These are phyloP conservation scores for Calonectria pseudoturangicola DNA, from an alignment of 2,329 filamentous ascomycete species.

Conservation along the genomic window DNA sequence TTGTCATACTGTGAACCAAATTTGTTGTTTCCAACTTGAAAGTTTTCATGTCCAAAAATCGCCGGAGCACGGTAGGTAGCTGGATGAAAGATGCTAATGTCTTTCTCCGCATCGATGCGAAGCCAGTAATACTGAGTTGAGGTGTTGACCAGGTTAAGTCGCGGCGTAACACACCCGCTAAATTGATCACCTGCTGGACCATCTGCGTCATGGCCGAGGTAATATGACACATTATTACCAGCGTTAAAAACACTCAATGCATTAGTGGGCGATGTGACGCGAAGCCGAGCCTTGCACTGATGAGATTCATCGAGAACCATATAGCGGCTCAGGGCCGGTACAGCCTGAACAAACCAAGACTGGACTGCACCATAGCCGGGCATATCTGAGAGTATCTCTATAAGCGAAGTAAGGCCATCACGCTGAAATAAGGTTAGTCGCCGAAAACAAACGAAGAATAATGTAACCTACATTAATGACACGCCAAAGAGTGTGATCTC, in stretches of 20 bases:
- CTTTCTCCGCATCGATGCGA: neutral
- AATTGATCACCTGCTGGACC: neutral
- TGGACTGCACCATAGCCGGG: neutral
- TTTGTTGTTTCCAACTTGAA: neutral
- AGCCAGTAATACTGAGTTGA: neutral
- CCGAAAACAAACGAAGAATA: neutral
- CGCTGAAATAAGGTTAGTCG: neutral
- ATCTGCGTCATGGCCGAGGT: constrained; percentile 6
- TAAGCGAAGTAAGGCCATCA: neutral
- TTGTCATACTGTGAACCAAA: neutral
- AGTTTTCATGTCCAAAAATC: neutral
- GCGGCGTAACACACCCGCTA: neutral
- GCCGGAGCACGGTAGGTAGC: neutral
- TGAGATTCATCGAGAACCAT: neutral
- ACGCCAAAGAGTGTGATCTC: neutral
- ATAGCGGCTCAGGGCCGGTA: neutral
- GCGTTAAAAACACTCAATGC: neutral
- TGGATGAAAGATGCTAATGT: neutral
- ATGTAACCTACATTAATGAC: neutral
- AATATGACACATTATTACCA: neutral
- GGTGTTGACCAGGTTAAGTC: neutral
- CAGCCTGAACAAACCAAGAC: constrained; percentile 3
- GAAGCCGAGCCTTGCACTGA: neutral
- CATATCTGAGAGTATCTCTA: neutral
- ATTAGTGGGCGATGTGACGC: neutral